Percentiles rank a stretch among this genome's conserved stretches.
Conservation (phyloP, 257 asterid species). For the Jacaranda mimosifolia region DNA sequence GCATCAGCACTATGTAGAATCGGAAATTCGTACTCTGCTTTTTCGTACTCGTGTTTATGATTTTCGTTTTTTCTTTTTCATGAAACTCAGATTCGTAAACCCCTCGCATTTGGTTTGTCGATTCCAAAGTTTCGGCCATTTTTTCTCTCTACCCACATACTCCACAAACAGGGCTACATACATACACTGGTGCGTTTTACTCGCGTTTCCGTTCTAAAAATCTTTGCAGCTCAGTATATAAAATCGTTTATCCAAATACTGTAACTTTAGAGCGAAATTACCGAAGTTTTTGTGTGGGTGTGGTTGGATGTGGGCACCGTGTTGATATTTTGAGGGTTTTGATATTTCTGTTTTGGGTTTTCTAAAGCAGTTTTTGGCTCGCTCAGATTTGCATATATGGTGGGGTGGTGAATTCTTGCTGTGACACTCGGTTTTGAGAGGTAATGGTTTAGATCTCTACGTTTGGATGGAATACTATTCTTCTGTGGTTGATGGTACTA, state of each 20-base stretch:
- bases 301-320: neutral
- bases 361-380: conserved; percentile 12
- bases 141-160: neutral
- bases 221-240: neutral
- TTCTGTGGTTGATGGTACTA: neutral
- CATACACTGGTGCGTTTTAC: neutral
- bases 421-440: conserved; percentile 28
- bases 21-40: conserved; percentile 23
- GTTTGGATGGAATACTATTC: conserved; percentile 9
- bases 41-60: neutral
- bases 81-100: conserved; percentile 32
- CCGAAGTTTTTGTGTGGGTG: conserved; percentile 3
- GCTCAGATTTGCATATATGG: conserved; percentile 4
- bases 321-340: conserved; percentile 19
- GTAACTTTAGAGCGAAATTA: neutral
- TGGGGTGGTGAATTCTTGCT: conserved; percentile 27
- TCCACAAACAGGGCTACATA: neutral
- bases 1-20: conserved; percentile 27
- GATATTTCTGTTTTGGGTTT: neutral
- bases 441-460: conserved; percentile 39
- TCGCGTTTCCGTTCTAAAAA: neutral
- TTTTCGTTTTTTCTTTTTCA: conserved; percentile 2
- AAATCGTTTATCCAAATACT: neutral
- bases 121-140: conserved; percentile 6
- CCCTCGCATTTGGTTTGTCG: conserved; percentile 28